Conservation (phyloP, 805 yeast genomes). For the Candida wancherniae region DNA sequence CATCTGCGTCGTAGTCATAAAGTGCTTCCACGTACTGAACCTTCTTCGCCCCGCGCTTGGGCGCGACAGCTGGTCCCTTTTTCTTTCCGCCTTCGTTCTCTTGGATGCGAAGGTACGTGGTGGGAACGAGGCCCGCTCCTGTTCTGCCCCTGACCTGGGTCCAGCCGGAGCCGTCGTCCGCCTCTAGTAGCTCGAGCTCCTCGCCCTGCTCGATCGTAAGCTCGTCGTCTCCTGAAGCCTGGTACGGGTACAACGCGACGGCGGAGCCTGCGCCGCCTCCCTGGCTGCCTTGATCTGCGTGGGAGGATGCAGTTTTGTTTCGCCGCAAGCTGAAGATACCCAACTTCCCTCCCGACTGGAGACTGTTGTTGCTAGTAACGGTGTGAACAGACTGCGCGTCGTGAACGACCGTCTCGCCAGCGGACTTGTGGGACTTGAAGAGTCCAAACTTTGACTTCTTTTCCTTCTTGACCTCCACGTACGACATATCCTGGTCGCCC, state of each 20-base stretch:
- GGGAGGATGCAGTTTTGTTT: conserved; percentile 24
- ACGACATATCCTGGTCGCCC: conserved; percentile 64
- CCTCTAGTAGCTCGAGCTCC: conserved; percentile 48
- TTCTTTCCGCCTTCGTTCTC: conserved; percentile 26
- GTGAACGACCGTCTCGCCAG: conserved; percentile 5
- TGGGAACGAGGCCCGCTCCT: conserved; percentile 79
- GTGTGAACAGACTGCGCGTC: conserved; percentile 34
- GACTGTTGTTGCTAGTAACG: conserved; percentile 28
- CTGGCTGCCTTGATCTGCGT: conserved; percentile 14
- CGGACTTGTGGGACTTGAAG: conserved; percentile 28
- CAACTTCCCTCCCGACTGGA: conserved; percentile 18
- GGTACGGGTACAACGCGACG: conserved; percentile 61
- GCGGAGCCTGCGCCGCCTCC: conserved; percentile 21
- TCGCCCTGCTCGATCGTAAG: conserved; percentile 59
- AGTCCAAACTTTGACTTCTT: conserved; percentile 60
- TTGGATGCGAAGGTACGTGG: conserved; percentile 56
- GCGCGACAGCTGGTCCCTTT: conserved; percentile 77
- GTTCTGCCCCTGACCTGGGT: conserved; percentile 47
- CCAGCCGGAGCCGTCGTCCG: conserved; percentile 95
- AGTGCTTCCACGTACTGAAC: conserved; percentile 61
- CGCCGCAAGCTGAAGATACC: conserved; percentile 34
- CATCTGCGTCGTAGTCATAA: conserved; percentile 73
- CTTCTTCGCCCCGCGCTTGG: conserved; percentile 66
- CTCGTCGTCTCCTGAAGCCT: conserved; percentile 74
- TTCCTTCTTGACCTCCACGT: conserved; percentile 46